These are phyloP conservation scores for Botrytis squamosa DNA, from an alignment of 2,329 filamentous ascomycete species.

Conservation along the genomic window DNA sequence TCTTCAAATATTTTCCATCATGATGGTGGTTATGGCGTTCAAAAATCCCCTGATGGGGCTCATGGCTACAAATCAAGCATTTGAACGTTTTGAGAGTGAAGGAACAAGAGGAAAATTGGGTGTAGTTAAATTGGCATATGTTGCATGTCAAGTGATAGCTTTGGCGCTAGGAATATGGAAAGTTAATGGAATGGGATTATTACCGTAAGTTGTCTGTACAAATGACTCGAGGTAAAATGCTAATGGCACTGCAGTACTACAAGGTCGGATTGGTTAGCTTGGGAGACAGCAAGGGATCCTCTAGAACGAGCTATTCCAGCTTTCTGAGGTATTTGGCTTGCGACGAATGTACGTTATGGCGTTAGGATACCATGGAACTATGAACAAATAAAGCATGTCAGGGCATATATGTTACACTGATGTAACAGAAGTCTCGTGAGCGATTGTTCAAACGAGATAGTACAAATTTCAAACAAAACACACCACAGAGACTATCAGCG, in stretches of 20 bases:
- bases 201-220: slow-evolving; percentile 66
- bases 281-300: slow-evolving; percentile 59
- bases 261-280: slow-evolving; percentile 94
- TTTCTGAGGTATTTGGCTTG: slow-evolving; percentile 31
- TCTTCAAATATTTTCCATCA: slow-evolving; percentile 98
- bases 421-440: neutral
- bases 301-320: slow-evolving; percentile 40
- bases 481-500: neutral
- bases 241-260: slow-evolving; percentile 66
- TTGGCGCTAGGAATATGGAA: slow-evolving; percentile 92
- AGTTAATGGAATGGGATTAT: slow-evolving; percentile 89
- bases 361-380: slow-evolving; percentile 10
- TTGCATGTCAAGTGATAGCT: slow-evolving; percentile 81
- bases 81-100: slow-evolving; percentile 85
- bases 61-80: slow-evolving; percentile 79
- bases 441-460: neutral
- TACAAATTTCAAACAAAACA: neutral
- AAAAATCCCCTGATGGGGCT: slow-evolving; percentile 91
- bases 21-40: slow-evolving; percentile 99
- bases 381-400: neutral
- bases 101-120: slow-evolving; percentile 71
- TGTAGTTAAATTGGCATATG: slow-evolving; percentile 82
- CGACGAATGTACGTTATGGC: neutral
- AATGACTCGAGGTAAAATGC: slow-evolving; percentile 23
- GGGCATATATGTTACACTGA: neutral